Base-by-base conservation (phyloP, 73 alveolate species). In the Paramecium caudatum region DNA sequence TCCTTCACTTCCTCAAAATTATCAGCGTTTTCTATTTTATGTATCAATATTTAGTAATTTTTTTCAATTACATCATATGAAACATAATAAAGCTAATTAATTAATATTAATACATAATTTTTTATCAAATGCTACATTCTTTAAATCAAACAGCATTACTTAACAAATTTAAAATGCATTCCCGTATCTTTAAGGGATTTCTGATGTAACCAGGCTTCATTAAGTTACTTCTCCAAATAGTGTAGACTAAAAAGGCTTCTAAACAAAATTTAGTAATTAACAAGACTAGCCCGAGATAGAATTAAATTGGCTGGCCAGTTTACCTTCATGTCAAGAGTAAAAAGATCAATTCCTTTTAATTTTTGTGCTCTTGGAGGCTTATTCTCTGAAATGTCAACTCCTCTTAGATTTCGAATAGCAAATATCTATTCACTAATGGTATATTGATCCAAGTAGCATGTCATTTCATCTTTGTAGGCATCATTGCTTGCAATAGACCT, bases 51-150 rank as follows among this genome's bases (percentile, higher is more conserved):
- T 46, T 93, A 90, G 90, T 92, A 97, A 81, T 96, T 96, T 4
- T 98, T 98, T 48, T 97, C 99, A 21, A 97, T 94, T 23, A 97
- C 98, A 92, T 97, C 99, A 91, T 95, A 95, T 39, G 96, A 95
- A 84, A 97, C 93, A 93, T 95, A 97, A 90, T 97, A 97, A 16
- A 86, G 43, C 84, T 68, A 32, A 9, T 13, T 68, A 8, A n/a
- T 5, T 3, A 7, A 30, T 34, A 0, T 13, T 1, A 68, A 27
- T 68, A 96, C 94, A 63, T 95, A 91, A 91, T 96, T 97, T 92
- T 97, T 96, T 19, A 95, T 90, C 61, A 96, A 97, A 90, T 97
- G 96, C 49, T 92, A 70, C 99, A 97, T 96, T 47, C 97, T 94
- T 70, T 96, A 98, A 74, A 98, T 91, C 15, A 96, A 63, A 34